phyloP scores from a whole-genome alignment of 352 stramenopile species.

The Globisporangium spiculum region DNA sequence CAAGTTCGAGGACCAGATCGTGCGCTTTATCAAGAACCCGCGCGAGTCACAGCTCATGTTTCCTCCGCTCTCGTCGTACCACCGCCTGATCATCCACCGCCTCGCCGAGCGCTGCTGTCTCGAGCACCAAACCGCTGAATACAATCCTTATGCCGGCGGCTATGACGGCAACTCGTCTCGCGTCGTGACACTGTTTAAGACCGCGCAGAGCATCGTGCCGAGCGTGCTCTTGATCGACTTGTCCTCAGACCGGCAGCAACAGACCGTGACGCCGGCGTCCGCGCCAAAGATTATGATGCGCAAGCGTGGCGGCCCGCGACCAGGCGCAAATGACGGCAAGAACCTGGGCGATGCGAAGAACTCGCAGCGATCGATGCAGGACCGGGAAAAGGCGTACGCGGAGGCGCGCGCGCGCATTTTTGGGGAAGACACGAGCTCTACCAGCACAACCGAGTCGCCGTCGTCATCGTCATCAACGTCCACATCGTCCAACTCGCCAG shows the following conservation, averaged over 20 bases:
- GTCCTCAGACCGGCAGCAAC: conserved; percentile 64
- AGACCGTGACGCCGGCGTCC: conserved; percentile 59
- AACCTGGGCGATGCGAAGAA: conserved; percentile 36
- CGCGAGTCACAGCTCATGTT: conserved; percentile 74
- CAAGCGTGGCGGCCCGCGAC: conserved; percentile 42
- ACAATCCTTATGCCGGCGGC: conserved; percentile 41
- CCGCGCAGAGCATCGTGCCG: conserved; percentile 69
- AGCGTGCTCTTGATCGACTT: conserved; percentile 87
- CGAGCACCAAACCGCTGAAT: conserved; percentile 84
- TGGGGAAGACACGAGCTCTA: conserved; percentile 45
- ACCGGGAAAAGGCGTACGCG: conserved; percentile 93
- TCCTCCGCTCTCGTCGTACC: conserved; percentile 82
- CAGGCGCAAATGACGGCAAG: conserved; percentile 32
- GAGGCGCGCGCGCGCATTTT: conserved; percentile 95
- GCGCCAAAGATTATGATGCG: conserved; percentile 93
- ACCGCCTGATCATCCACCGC: conserved; percentile 90
- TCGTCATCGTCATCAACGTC: conserved; percentile 25
- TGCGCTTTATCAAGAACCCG: conserved; percentile 67
- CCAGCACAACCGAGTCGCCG: conserved; percentile 22
- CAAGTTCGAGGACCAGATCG: conserved; percentile 87
- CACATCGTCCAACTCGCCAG: conserved; percentile 15
- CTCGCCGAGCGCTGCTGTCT: conserved; percentile 92
- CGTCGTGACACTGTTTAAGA: conserved; percentile 90
- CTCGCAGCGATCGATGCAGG: conserved; percentile 75
- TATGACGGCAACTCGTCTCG: conserved; percentile 69